Evolutionary conservation across 164 flowering plant species (phyloP).

Genomic region (Chimonanthus salicifolius): DNA sequence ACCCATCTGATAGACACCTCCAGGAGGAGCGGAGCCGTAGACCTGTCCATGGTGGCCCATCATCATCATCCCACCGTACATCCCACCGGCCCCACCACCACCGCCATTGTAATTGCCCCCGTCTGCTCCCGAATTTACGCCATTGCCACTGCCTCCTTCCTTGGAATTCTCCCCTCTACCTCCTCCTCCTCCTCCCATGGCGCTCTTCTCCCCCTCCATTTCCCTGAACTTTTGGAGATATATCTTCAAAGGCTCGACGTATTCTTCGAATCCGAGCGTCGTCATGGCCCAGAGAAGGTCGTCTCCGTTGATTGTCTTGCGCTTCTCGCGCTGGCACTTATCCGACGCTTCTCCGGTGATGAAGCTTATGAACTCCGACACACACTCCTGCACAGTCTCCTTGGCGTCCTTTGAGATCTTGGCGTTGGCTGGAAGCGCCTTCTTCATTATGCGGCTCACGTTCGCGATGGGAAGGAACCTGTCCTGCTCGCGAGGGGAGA

Average conservation of each 20-base stretch:
- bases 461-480: conserved; percentile 54
- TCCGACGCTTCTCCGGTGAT: conserved; percentile 60
- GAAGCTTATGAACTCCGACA: conserved; percentile 64
- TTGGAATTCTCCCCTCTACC: conserved; percentile 9
- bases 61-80: conserved; percentile 27
- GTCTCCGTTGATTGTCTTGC: conserved; percentile 64
- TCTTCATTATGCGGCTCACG: conserved; percentile 64
- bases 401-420: conserved; percentile 64
- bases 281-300: conserved; percentile 67
- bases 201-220: conserved; percentile 43
- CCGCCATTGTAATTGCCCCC: conserved; percentile 8
- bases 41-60: conserved; percentile 31
- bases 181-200: conserved; percentile 21
- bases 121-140: conserved; percentile 9
- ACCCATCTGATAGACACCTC: neutral
- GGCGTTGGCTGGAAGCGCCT: conserved; percentile 51
- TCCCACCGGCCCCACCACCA: conserved; percentile 18
- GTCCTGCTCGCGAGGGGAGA: conserved; percentile 51
- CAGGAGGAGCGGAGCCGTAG: conserved; percentile 18
- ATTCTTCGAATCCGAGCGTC: conserved; percentile 56
- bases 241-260: conserved; percentile 50
- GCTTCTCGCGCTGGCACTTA: conserved; percentile 57
- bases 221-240: conserved; percentile 48
- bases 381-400: conserved; percentile 65
- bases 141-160: conserved; percentile 15